A percentile compares a stretch with the other conserved stretches of the same genome.
phyloP scores from a whole-genome alignment of 164 flowering plant genomes.

The Aristolochia californica region DNA sequence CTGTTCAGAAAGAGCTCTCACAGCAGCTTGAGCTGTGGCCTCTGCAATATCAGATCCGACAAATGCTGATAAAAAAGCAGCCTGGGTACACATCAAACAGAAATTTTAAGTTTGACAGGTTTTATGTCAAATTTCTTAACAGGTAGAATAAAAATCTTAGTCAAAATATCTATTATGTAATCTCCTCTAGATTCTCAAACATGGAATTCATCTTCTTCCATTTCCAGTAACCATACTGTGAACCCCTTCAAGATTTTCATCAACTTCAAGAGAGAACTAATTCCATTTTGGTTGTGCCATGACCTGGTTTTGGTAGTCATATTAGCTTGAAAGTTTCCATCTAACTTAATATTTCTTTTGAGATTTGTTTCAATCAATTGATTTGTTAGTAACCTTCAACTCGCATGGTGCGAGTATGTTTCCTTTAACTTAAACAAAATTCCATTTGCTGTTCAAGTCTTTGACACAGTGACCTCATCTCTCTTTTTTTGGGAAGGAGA shows the following conservation, averaged over 20 bases:
- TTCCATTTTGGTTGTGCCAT: too few relatives aligned
- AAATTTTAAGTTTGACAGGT: not conserved
- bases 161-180: too few relatives aligned
- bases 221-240: too few relatives aligned
- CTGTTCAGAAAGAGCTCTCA: conserved; percentile 39
- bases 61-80: conserved; percentile 81
- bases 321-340: too few relatives aligned
- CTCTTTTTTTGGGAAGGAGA: not conserved
- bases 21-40: conserved; percentile 82
- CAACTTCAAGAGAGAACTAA: too few relatives aligned
- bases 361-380: not conserved
- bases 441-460: not conserved
- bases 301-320: too few relatives aligned
- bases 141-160: not conserved
- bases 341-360: too few relatives aligned
- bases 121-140: not conserved
- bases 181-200: too few relatives aligned
- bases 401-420: not conserved
- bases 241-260: too few relatives aligned
- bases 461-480: not conserved
- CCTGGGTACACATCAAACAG: conserved; percentile 35
- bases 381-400: too few relatives aligned
- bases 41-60: conserved; percentile 73
- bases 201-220: too few relatives aligned
- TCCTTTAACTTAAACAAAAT: not conserved